Base-by-base conservation (phyloP, 116 monocot species). In the Trichopus zeylanicus region DNA sequence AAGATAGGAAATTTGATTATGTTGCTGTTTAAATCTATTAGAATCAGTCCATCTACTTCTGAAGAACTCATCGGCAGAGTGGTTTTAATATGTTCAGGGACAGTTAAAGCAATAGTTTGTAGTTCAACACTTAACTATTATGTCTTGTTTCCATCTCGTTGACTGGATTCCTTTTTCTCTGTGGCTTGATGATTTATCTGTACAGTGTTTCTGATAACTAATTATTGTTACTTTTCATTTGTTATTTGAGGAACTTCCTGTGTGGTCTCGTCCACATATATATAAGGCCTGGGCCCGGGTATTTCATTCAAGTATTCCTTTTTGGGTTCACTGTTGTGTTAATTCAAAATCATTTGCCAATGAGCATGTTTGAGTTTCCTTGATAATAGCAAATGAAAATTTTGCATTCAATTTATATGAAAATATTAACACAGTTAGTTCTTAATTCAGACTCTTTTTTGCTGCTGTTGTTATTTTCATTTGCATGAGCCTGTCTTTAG, bases 221-320 rank as follows among this genome's bases (percentile, higher is more conserved):
- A 3, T 42, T 13, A 42, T 16, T 42, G 3, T 13, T 42, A n/a
- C 13, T 67, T 62, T 32, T 35, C 7, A 23, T 27, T 29, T 33
- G 16, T 34, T 32, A 21, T 23, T 63, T 5, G 74, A 90, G 91
- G 84, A 90, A 75, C 56, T 97, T 56, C 91, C 97, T 58, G 59
- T 77, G 11, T 47, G 59, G 26, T 27, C 84, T 46, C 87, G 91
- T 31, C 84, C 97, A 68, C 62, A 53, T 53, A 60, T 87, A 49
- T 97, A 79, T 31, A 97, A 87, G 67, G 81, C 91, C 30, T 97
- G 91, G 97, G 87, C 91, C 57, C 72, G 87, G 26, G 95, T 91
- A 53, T 90, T 97, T 76, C 91, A 90, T 67, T 76, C 84, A 74
- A 74, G 95, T 90, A 67, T 67, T 26, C 27, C 61, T 26, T 10